Evolutionary conservation across 208 protist genomes (phyloP).

Genomic region (Crithidia sp.): DNA sequence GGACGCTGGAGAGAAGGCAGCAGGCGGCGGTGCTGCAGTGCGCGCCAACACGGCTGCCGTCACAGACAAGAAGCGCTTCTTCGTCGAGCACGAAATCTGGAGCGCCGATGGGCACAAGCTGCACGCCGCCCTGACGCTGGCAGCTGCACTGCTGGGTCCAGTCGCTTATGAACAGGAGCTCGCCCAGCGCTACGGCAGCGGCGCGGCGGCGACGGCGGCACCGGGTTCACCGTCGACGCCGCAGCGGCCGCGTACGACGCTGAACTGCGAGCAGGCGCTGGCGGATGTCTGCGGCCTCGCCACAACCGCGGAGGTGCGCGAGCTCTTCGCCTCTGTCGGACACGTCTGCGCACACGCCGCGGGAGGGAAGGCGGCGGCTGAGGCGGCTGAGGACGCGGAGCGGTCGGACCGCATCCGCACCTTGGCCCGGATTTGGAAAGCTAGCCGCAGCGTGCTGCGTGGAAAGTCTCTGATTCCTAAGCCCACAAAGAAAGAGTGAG

Average conservation of each 20-base stretch:
- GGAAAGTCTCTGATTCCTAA: constrained; percentile 4
- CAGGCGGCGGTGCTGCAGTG: background rate
- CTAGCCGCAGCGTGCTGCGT: constrained; percentile 6
- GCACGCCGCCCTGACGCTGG: constrained; percentile 30
- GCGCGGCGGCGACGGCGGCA: background rate
- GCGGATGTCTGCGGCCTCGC: constrained; percentile 16
- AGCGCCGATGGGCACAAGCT: constrained; percentile 54
- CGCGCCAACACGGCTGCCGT: background rate
- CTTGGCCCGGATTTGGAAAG: constrained; percentile 20
- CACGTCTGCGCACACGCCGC: background rate
- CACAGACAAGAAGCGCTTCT: constrained; percentile 34
- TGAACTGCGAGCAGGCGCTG: constrained; percentile 35
- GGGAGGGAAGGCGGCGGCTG: background rate
- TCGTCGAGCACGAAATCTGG: constrained; percentile 53
- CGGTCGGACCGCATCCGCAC: constrained; percentile 1
- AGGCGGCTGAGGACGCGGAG: background rate
- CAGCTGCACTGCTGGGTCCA: constrained; percentile 31
- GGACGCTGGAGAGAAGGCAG: background rate
- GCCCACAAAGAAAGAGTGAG: background rate
- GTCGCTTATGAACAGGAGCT: constrained; percentile 29
- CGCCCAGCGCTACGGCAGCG: constrained; percentile 22
- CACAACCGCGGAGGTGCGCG: constrained; percentile 17
- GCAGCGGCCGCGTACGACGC: constrained; percentile 1
- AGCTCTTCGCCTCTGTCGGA: constrained; percentile 22
- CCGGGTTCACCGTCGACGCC: background rate